Evolutionary conservation across 257 asterid genomes (phyloP), one percentile per base, ranked within the genome.

Genomic region (Datura wrightii): DNA sequence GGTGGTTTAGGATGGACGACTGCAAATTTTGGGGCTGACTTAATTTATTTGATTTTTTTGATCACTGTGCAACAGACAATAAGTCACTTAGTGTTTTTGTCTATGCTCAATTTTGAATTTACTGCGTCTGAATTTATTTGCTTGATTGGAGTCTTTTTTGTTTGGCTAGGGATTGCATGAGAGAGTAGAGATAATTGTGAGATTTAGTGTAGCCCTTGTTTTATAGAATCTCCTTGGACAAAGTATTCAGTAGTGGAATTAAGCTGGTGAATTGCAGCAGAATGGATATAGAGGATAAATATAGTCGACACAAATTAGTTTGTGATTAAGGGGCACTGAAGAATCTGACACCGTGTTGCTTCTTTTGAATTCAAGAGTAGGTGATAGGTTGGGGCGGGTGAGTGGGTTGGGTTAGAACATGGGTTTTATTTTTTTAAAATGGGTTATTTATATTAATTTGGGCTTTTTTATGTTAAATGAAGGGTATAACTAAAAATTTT

Each of bases 141-240:
- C 48, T 74, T 48, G 81, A 24, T 14, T 3, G 42, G 81, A 48
- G 60, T 50, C 3, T 31, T n/a, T 72, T 72, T 44, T 5, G 13
- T 76, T 76, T 76, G 62, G 82, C 50, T 50, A 13, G 46, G 24
- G 62, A 76, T 50, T 50, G 31, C 31, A 76, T 50, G 82, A 3
- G 7, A 50, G 81, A 24, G 81, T 74, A 24, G 81, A 46, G 24
- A 50, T 76, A 76, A 62, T 31, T 50, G 60, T 50, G 81, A 50
- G 81, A 76, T 76, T 46, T 76, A 50, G 62, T 76, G 62, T 24
- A 6, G 13, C 24, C 62, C 31, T 11, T 48, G 60, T 31, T 50
- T 50, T 50, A 14, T 34, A 24, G 24, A 76, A 24, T 2, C 58
- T 50, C 81, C 31, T 76, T 50, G 44, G 81, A 76, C 13, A 24